Conservation (phyloP, 1,139 yeast genomes). For the Saccharomycopsis crataegensis region DNA sequence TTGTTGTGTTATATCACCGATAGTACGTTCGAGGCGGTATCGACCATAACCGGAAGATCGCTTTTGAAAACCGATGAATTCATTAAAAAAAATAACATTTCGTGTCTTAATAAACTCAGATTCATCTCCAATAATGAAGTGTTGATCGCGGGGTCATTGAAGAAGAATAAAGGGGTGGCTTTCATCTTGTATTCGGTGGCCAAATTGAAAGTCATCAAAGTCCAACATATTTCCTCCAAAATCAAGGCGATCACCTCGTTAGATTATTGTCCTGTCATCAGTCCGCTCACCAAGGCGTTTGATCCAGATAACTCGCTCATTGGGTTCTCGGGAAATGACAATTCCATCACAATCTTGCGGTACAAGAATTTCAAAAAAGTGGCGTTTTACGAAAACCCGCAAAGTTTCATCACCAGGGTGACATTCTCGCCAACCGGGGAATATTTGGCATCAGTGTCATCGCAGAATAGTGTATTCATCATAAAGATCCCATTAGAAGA, state of each 20-base stretch:
- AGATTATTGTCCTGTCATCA: conserved; percentile 35
- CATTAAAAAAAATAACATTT: conserved; percentile 20
- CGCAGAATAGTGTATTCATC: conserved; percentile 68
- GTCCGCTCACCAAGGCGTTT: conserved; percentile 16
- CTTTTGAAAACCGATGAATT: conserved; percentile 28
- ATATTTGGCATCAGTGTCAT: conserved; percentile 69
- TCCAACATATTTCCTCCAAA: conserved; percentile 42
- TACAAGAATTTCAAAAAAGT: conserved; percentile 44
- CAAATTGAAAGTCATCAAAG: conserved; percentile 33
- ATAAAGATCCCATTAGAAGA: conserved; percentile 41
- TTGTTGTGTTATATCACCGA: conserved; percentile 53
- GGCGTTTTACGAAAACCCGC: conserved; percentile 52
- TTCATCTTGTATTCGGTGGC: conserved; percentile 36
- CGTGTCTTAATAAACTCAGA: conserved; percentile 48
- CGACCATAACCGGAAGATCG: conserved; percentile 38
- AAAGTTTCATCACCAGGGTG: conserved; percentile 68
- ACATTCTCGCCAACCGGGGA: conserved; percentile 65
- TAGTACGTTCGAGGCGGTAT: conserved; percentile 43
- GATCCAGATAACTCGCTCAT: conserved; percentile 38
- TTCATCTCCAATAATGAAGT: conserved; percentile 48
- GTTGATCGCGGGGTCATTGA: conserved; percentile 48
- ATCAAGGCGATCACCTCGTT: conserved; percentile 65
- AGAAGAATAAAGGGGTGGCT: conserved; percentile 36
- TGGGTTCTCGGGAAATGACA: conserved; percentile 73
- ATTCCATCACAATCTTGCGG: conserved; percentile 52